phyloP scores from a whole-genome alignment of 139 green algal genomes.

The Bryopsis sp. region DNA sequence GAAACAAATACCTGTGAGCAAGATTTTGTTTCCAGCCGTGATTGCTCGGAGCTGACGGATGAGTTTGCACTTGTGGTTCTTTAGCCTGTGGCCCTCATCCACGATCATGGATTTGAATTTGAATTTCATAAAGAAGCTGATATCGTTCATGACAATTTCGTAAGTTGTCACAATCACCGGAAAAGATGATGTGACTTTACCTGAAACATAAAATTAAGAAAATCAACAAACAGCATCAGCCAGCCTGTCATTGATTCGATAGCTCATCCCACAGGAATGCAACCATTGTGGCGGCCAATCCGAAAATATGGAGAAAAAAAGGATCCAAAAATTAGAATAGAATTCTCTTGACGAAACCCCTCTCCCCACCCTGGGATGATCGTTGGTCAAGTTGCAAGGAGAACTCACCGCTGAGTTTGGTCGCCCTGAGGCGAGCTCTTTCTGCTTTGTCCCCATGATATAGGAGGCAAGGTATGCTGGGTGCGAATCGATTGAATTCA shows the following conservation, averaged over 20 bases:
- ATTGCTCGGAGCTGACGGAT: conserved; percentile 80
- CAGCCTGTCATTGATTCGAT: too few relatives aligned
- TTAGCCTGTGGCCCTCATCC: conserved; percentile 93
- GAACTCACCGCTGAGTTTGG: conserved; percentile 9
- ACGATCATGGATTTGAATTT: conserved; percentile 85
- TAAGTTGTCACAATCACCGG: conserved; percentile 88
- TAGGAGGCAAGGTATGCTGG: conserved; percentile 69
- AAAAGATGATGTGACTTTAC: conserved; percentile 42
- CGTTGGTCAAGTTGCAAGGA: neutral
- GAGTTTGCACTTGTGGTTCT: conserved; percentile 94
- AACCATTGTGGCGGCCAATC: too few relatives aligned
- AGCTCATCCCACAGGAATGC: too few relatives aligned
- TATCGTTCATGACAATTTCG: conserved; percentile 88
- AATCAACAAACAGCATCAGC: too few relatives aligned
- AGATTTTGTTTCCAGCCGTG: conserved; percentile 68
- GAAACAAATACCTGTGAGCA: conserved; percentile 81
- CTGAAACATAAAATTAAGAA: conserved; percentile 18
- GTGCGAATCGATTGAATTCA: conserved; percentile 83
- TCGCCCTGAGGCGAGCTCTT: conserved; percentile 13
- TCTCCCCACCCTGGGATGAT: too few relatives aligned
- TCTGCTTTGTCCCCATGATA: conserved; percentile 85
- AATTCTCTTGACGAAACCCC: too few relatives aligned
- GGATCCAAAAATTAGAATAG: too few relatives aligned
- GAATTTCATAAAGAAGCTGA: conserved; percentile 50
- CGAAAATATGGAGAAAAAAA: too few relatives aligned